These are phyloP conservation scores for Calonectria henricotiae DNA, from an alignment of 2,329 filamentous ascomycete species.

Conservation along the genomic window DNA sequence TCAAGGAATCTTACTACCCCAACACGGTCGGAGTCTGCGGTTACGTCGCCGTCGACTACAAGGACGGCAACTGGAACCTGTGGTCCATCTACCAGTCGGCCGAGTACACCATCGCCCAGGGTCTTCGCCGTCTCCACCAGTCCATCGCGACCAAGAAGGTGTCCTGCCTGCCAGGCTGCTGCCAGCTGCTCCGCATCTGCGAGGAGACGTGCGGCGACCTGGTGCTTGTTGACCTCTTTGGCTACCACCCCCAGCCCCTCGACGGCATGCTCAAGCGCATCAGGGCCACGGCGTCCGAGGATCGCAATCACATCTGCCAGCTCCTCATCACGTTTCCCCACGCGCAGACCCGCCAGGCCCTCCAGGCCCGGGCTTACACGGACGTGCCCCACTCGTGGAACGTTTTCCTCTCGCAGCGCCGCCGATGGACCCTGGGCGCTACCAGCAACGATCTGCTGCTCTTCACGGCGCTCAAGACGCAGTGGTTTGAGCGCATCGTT, in stretches of 20 bases:
- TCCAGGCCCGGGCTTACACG: conserved; percentile 59
- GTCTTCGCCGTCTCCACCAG: conserved; percentile 47
- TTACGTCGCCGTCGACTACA: conserved; percentile 56
- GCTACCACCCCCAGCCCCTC: not conserved
- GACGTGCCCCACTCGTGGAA: conserved; percentile 59
- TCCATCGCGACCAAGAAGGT: conserved; percentile 9
- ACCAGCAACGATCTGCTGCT: conserved; percentile 50
- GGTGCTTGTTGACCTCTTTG: not conserved
- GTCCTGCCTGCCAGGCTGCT: not conserved
- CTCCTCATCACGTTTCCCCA: conserved; percentile 4
- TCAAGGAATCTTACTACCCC: conserved; percentile 55
- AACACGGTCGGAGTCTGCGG: conserved; percentile 62
- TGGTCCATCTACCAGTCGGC: conserved; percentile 47
- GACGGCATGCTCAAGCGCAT: conserved; percentile 7
- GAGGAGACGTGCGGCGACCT: conserved; percentile 1
- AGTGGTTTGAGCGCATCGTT: conserved; percentile 50
- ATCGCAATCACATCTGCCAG: conserved; percentile 8
- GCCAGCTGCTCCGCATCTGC: not conserved
- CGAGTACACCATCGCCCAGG: conserved; percentile 51
- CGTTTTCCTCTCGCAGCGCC: conserved; percentile 58
- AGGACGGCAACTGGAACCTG: conserved; percentile 47
- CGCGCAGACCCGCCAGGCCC: not conserved
- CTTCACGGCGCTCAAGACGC: conserved; percentile 41
- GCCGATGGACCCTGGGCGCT: conserved; percentile 51
- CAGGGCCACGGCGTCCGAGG: not conserved